phyloP scores from a whole-genome alignment of 345 rosid species.

The Noccaea bulbosa region DNA sequence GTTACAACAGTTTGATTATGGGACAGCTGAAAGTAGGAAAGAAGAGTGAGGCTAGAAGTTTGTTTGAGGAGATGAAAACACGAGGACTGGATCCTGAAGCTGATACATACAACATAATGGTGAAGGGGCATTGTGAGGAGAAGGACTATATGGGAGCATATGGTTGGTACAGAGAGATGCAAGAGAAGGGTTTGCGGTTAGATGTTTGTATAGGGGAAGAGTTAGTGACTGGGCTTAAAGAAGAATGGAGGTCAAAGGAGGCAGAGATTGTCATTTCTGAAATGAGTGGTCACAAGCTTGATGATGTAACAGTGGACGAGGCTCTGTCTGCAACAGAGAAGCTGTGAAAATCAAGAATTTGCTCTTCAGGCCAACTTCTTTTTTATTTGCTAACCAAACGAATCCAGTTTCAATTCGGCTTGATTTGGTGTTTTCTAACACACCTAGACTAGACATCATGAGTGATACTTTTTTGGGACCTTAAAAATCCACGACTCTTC shows the following conservation, averaged over 20 bases:
- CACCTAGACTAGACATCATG: not conserved
- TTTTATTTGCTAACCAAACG: not conserved
- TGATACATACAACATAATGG: conserved; percentile 68
- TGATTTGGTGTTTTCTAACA: not conserved
- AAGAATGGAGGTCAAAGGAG: conserved; percentile 60
- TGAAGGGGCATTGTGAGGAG: conserved; percentile 61
- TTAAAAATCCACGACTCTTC: not conserved
- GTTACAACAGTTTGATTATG: conserved; percentile 69
- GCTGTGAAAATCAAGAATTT: conserved; percentile 19
- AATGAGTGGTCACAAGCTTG: conserved; percentile 52
- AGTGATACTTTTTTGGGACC: not conserved
- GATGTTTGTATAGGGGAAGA: conserved; percentile 46
- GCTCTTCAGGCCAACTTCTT: not conserved
- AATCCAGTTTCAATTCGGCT: not conserved
- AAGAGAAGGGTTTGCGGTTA: conserved; percentile 54
- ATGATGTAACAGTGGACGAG: conserved; percentile 35
- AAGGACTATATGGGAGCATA: conserved; percentile 63
- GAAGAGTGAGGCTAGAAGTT: conserved; percentile 45
- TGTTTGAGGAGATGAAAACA: conserved; percentile 61
- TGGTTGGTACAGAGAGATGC: conserved; percentile 75
- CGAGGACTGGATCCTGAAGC: conserved; percentile 57
- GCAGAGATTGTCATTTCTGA: conserved; percentile 56
- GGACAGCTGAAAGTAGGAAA: conserved; percentile 58
- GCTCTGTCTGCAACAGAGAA: conserved; percentile 32
- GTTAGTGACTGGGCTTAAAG: conserved; percentile 60